These are phyloP conservation scores for Septoria linicola DNA, from an alignment of 2,329 filamentous ascomycete species.

Conservation along the genomic window DNA sequence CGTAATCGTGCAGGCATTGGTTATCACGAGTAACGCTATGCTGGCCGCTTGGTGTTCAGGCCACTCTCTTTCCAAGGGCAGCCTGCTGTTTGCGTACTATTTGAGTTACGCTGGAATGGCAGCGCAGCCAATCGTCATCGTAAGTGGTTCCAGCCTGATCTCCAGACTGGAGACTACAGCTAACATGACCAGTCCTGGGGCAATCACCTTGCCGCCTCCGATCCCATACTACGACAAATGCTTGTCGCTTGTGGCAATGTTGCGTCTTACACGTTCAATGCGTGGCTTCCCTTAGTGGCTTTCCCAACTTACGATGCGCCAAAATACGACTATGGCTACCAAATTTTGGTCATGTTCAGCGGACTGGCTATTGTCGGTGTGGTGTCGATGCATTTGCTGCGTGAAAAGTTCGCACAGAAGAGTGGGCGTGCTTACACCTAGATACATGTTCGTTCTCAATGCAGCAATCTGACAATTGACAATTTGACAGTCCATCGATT, in stretches of 20 bases:
- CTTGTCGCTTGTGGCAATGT: conserved; percentile 21
- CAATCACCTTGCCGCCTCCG: conserved; percentile 13
- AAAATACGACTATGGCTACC: conserved; percentile 21
- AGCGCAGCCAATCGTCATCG: conserved; percentile 18
- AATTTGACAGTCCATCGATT: no score
- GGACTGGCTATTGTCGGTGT: conserved; percentile 16
- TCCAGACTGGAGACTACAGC: not conserved
- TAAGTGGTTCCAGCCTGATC: not conserved
- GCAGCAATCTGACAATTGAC: no score
- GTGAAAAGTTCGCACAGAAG: conserved; percentile 8
- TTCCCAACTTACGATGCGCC: conserved; percentile 26
- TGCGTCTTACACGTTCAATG: conserved; percentile 18
- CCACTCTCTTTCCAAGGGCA: conserved; percentile 5
- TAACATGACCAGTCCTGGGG: conserved; percentile 10
- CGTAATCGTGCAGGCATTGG: conserved; percentile 4
- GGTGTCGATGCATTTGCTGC: conserved; percentile 3
- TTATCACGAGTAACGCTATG: conserved; percentile 17
- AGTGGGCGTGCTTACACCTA: not conserved
- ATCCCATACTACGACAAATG: conserved; percentile 21
- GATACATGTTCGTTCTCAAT: no score
- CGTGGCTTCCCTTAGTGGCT: conserved; percentile 19
- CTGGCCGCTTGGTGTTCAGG: conserved; percentile 17
- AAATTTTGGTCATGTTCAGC: conserved; percentile 21
- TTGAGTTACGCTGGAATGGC: conserved; percentile 14
- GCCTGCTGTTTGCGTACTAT: conserved; percentile 15